phyloP scores from a whole-genome alignment of 2,329 filamentous ascomycete genomes.

The Colletotrichum plurivorum region DNA sequence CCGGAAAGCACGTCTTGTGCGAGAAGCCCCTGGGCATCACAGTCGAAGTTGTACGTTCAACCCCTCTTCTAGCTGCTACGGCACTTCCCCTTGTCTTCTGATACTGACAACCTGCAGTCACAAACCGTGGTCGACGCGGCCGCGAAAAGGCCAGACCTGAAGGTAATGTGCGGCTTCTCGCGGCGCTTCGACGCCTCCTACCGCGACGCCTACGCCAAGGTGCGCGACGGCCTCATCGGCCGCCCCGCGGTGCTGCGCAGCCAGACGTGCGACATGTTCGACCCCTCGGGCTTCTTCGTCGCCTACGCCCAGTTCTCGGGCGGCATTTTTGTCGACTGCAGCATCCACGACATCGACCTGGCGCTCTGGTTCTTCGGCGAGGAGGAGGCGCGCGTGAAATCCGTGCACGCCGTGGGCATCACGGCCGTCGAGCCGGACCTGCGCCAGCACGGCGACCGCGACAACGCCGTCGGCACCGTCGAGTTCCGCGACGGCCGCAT shows the following conservation, averaged over 20 bases:
- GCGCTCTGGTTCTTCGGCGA: constrained; percentile 53
- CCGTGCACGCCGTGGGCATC: constrained; percentile 49
- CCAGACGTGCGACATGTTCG: constrained; percentile 77
- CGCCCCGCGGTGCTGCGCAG: constrained; percentile 72
- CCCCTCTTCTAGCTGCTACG: background rate
- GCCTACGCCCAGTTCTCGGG: constrained; percentile 75
- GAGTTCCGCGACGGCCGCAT: constrained; percentile 76
- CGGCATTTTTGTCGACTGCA: constrained; percentile 80
- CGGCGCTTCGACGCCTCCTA: constrained; percentile 74
- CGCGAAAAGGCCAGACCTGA: constrained; percentile 68
- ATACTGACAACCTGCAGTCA: constrained; percentile 56
- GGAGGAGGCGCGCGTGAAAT: constrained; percentile 47
- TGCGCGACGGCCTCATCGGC: constrained; percentile 69
- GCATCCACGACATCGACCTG: constrained; percentile 74
- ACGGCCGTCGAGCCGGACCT: constrained; percentile 51
- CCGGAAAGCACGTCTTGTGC: constrained; percentile 69
- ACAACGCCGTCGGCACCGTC: constrained; percentile 65
- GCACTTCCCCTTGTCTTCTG: too few species aligned
- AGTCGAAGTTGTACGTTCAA: constrained; percentile 66
- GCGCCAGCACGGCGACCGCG: constrained; percentile 49
- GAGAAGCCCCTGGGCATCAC: constrained; percentile 73
- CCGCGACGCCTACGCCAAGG: constrained; percentile 69
- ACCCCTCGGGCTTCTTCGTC: constrained; percentile 77
- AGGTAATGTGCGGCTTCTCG: constrained; percentile 67
- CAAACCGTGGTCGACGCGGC: constrained; percentile 72